Base-by-base conservation (phyloP, 225 moss, liverwort and hornwort genomes). In the Anthoceros angustus region DNA sequence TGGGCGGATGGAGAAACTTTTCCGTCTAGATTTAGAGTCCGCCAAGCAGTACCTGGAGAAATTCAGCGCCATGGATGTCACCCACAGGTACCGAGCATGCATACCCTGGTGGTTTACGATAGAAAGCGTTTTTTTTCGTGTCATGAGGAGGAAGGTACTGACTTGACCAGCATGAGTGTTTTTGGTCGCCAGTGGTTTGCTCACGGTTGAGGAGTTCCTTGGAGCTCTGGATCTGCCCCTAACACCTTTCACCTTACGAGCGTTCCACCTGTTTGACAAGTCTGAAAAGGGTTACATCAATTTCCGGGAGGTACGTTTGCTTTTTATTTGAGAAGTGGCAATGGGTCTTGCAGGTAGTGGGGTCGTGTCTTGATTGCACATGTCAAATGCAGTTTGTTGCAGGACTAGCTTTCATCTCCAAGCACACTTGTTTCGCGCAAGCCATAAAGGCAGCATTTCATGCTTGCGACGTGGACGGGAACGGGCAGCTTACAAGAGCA, bases 361-460 rank as follows among this genome's bases (percentile, higher is more conserved):
- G 32, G 32, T 32, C 32, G 32, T 25, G 60, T 69, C 0, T 16
- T 24, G 18, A 25, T 42, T 2, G 26, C 26, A 21, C 26, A 8
- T 23, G 14, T 43, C 14, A 32, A 32, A 32, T 40, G 40, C 79
- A 84, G 82, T 84, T 84, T 84, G 48, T 84, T 61, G 84, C 82
- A 74, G 84, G 84, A 72, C 79, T 84, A 41, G 84, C 84, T 14
- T 84, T 82, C 61, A 62, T 84, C 40, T 84, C 84, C 8, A 74
- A 67, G n/a, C 84, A 84, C 67, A 82, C 81, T 6, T 77, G 75
- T 3, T 84, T 84, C 43, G 69, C 81, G 40, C 74, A 55, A 23
- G 79, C 82, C 66, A 79, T 84, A 49, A 63, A 84, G 64, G 75
- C 77, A 42, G 84, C 79, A 32, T 84, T 84, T 62, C 75, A 82